Conservation (phyloP, 2,329 filamentous ascomycete genomes). For the Phialemoniopsis sp. region DNA sequence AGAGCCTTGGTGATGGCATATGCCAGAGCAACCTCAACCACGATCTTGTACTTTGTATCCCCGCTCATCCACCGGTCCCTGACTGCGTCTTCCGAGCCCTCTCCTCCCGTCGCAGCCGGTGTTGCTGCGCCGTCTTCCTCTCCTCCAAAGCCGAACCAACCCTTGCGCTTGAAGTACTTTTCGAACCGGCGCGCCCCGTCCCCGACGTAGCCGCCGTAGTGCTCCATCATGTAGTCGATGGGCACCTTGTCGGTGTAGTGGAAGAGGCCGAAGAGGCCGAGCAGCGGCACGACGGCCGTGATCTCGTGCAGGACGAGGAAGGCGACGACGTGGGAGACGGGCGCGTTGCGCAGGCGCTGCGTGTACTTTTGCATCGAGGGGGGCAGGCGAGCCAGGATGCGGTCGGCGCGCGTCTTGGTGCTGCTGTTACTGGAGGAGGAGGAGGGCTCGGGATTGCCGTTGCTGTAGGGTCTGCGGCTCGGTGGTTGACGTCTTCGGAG, state of each 20-base stretch:
- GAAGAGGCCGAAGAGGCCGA: slow-evolving; percentile 72
- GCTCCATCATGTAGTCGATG: slow-evolving; percentile 40
- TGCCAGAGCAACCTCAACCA: slow-evolving; percentile 74
- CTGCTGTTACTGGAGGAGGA: too few relatives aligned
- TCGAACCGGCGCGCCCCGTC: slow-evolving; percentile 72
- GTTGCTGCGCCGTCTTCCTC: slow-evolving; percentile 19
- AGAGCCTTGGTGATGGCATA: slow-evolving; percentile 88
- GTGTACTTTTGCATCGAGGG: slow-evolving; percentile 66
- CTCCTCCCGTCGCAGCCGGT: slow-evolving; percentile 7
- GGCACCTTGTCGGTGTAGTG: slow-evolving; percentile 78
- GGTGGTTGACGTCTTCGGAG: too few relatives aligned
- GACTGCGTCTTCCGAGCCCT: slow-evolving; percentile 23
- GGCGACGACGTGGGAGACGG: slow-evolving; percentile 75
- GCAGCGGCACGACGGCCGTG: slow-evolving; percentile 77
- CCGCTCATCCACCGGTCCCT: slow-evolving; percentile 29
- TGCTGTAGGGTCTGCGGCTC: too few relatives aligned
- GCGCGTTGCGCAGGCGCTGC: slow-evolving; percentile 66
- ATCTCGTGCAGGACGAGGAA: slow-evolving; percentile 91
- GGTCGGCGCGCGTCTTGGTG: slow-evolving; percentile 26
- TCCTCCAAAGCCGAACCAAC: slow-evolving; percentile 68
- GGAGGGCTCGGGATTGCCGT: too few relatives aligned
- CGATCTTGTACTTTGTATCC: slow-evolving; percentile 49
- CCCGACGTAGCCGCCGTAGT: slow-evolving; percentile 46
- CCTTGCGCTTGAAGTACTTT: slow-evolving; percentile 70
- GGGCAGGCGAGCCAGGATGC: slow-evolving; percentile 54